A percentile compares a stretch with the other conserved stretches of the same genome.
Evolutionary conservation across 73 alveolate genomes (phyloP).

Genomic region (Stentor coeruleus): DNA sequence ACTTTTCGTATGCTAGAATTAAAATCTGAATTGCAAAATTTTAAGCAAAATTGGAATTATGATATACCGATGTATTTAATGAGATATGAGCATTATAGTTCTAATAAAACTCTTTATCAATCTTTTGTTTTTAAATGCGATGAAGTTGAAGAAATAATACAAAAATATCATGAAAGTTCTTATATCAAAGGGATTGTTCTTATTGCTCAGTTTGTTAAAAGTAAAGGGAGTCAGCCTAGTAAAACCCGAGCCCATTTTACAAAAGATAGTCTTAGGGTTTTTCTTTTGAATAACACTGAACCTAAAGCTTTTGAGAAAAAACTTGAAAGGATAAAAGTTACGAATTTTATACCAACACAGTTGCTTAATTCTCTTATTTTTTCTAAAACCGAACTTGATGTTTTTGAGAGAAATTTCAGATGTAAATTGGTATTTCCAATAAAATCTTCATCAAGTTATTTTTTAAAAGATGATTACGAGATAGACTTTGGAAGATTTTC

Average conservation of each 20-base stretch:
- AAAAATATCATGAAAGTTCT: neutral
- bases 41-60: neutral
- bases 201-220: neutral
- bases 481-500: neutral
- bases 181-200: neutral
- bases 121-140: neutral
- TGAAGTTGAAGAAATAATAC: neutral
- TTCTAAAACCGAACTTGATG: neutral
- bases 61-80: neutral
- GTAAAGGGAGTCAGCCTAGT: neutral
- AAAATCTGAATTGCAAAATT: neutral
- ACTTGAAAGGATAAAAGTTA: neutral
- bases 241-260: neutral
- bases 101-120: neutral
- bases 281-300: no score
- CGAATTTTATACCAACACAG: neutral
- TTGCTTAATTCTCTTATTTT: neutral
- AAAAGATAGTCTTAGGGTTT: neutral
- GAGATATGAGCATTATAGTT: neutral
- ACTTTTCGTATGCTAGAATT: neutral
- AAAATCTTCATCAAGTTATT: neutral
- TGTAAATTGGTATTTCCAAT: neutral
- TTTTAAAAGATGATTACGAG: neutral
- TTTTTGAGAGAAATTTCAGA: neutral
- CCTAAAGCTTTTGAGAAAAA: neutral